phyloP scores from a whole-genome alignment of 2,329 filamentous ascomycete genomes.

The Teratosphaeria zuluensis region DNA sequence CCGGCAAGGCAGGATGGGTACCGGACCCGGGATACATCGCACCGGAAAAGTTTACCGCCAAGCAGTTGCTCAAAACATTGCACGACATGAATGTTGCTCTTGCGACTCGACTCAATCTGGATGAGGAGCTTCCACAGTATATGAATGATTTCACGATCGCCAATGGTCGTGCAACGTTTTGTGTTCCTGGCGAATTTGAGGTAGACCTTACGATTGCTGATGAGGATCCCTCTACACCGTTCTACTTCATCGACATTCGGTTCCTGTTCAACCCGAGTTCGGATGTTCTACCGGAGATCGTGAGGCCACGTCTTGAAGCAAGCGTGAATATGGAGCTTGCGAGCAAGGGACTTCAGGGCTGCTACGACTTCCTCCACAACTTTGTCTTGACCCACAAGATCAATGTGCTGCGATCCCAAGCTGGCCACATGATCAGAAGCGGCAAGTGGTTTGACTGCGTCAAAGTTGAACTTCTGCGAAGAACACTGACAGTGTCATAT shows the following conservation, averaged over 20 bases:
- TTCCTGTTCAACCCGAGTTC: conserved; percentile 68
- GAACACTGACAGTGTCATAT: conserved; percentile 81
- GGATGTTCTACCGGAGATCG: conserved; percentile 46
- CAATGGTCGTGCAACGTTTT: conserved; percentile 85
- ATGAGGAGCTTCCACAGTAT: conserved; percentile 71
- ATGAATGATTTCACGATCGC: conserved; percentile 70
- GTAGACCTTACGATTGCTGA: conserved; percentile 85
- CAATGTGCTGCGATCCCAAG: conserved; percentile 69
- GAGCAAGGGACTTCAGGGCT: conserved; percentile 63
- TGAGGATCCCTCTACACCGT: conserved; percentile 72
- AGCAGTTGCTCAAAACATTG: conserved; percentile 64
- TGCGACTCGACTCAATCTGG: conserved; percentile 70
- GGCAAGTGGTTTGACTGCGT: conserved; percentile 70
- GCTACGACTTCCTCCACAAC: conserved; percentile 80
- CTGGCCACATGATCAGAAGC: conserved; percentile 51
- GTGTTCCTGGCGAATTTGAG: conserved; percentile 75
- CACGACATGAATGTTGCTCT: conserved; percentile 76
- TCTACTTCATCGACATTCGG: conserved; percentile 89
- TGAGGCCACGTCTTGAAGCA: conserved; percentile 58
- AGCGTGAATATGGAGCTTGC: conserved; percentile 63
- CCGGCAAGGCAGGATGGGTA: conserved; percentile 66
- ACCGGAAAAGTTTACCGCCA: conserved; percentile 58
- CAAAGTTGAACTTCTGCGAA: conserved; percentile 67
- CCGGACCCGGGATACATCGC: conserved; percentile 74
- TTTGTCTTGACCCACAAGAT: conserved; percentile 87